Percentiles rank a stretch among this genome's conserved stretches.
phyloP scores from a whole-genome alignment of 2,329 filamentous ascomycete species.

The Fusarium miscanthi region DNA sequence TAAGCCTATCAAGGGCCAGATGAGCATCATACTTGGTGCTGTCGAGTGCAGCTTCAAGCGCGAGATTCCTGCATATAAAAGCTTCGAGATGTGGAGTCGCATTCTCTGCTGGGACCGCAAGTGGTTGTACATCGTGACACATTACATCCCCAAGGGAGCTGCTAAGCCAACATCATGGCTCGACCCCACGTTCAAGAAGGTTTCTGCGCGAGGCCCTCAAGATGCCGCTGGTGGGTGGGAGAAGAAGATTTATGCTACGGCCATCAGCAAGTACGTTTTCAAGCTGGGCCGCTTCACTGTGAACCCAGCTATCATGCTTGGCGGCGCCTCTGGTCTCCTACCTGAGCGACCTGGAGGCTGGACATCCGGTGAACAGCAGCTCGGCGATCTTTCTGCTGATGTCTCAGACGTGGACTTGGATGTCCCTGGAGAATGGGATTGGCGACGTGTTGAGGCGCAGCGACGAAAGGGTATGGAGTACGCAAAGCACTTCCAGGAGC shows the following conservation, averaged over 20 bases:
- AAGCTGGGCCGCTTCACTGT: slow-evolving; percentile 87
- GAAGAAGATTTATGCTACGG: slow-evolving; percentile 76
- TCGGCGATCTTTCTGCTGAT: slow-evolving; percentile 54
- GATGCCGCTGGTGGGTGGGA: slow-evolving; percentile 60
- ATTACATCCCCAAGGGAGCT: slow-evolving; percentile 74
- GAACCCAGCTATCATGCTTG: slow-evolving; percentile 80
- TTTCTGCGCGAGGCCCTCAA: slow-evolving; percentile 53
- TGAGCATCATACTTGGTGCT: slow-evolving; percentile 76
- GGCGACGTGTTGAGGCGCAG: slow-evolving; percentile 66
- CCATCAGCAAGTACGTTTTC: slow-evolving; percentile 83
- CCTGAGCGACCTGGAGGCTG: slow-evolving; percentile 78
- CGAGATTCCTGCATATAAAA: slow-evolving; percentile 76
- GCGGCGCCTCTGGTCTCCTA: slow-evolving; percentile 74
- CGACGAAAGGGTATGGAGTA: slow-evolving; percentile 66
- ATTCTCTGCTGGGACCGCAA: slow-evolving; percentile 82
- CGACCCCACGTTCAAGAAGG: slow-evolving; percentile 57
- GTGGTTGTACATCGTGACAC: slow-evolving; percentile 81
- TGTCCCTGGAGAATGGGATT: slow-evolving; percentile 63
- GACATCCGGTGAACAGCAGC: slow-evolving; percentile 59
- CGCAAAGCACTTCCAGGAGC: slow-evolving; percentile 65
- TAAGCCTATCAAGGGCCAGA: slow-evolving; percentile 61
- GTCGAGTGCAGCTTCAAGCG: slow-evolving; percentile 79
- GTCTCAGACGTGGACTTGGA: slow-evolving; percentile 51
- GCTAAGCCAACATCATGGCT: slow-evolving; percentile 67
- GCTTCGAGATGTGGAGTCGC: slow-evolving; percentile 79